Evolutionary conservation across 1,284 basidiomycete genomes (phyloP), one percentile per base, ranked within the genome.

Genomic region (Ganoderma lingzhi): DNA sequence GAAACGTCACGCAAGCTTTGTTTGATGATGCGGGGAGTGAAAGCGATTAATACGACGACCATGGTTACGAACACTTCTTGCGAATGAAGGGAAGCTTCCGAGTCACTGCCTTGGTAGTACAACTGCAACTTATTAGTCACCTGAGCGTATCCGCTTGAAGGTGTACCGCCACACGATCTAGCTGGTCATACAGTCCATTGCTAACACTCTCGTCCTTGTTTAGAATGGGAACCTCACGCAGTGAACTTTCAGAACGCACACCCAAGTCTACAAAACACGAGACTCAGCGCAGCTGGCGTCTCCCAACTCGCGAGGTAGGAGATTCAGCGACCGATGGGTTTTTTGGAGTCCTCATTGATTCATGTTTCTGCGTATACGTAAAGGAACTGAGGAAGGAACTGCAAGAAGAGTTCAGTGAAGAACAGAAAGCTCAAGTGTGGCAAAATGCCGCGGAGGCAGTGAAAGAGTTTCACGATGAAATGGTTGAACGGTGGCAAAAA

Each of bases 401-500:
- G 12, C 59, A 61, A 42, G 59, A 61, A 28, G 59, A 61, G 39
- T 61, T 61, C 14, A 61, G 37, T 14, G 35, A 61, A 17, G 59
- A 61, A 12, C 41, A 63, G 48, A 63, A 55, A 53, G 48, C 44
- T 17, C 45, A 37, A 53, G 62, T 51, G 35, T 63, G 62, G 62
- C 32, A 37, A 39, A 30, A 53, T 23, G 62, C 48, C 5, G 62
- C 44, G 2, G 48, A 63, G 23, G 48, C 62, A 2, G 45, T 63
- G 28, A 63, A 63, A 14, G 48, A 51, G 8, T 63, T 48, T 39
- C 45, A 51, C 15, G 45, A 63, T 32, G 66, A 70, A 61, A 65
- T 61, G 62, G 35, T 70, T 10, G 41, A 65, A 37, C 32, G 67
- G 45, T 73, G 71, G 67, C 70, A 73, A 10, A 63, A 58, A 8